phyloP scores from a whole-genome alignment of 352 stramenopile species.

The Paralagenidium karlingii region DNA sequence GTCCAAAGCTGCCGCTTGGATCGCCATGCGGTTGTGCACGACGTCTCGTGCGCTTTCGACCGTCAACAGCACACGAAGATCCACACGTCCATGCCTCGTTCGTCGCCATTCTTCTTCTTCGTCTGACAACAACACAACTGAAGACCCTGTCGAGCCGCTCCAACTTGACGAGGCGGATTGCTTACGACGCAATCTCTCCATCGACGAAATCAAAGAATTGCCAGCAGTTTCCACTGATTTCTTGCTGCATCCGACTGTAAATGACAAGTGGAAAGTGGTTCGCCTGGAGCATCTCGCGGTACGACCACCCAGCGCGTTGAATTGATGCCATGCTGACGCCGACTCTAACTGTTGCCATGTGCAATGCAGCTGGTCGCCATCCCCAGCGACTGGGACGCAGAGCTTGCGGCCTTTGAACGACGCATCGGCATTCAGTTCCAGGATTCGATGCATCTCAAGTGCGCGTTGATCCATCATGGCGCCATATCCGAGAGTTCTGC shows the following conservation, averaged over 20 bases:
- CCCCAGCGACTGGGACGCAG: constrained; percentile 30
- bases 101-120: no score
- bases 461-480: constrained; percentile 65
- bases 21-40: no score
- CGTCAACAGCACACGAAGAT: no score
- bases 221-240: constrained; percentile 10
- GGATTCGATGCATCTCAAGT: constrained; percentile 41
- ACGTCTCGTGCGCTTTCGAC: no score
- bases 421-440: constrained; percentile 49
- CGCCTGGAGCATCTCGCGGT: constrained; percentile 29
- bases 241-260: constrained; percentile 14
- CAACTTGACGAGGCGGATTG: no score
- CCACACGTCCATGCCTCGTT: no score
- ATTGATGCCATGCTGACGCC: neutral
- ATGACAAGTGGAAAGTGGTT: constrained; percentile 36
- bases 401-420: constrained; percentile 33
- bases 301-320: no score
- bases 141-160: no score
- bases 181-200: no score
- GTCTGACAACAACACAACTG: no score
- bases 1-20: no score
- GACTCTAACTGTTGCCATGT: neutral
- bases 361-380: constrained; percentile 15
- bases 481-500: constrained; percentile 29
- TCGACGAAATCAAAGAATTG: no score